phyloP scores from a whole-genome alignment of 2,329 filamentous ascomycete genomes.

The Pseudogymnoascus sp. region DNA sequence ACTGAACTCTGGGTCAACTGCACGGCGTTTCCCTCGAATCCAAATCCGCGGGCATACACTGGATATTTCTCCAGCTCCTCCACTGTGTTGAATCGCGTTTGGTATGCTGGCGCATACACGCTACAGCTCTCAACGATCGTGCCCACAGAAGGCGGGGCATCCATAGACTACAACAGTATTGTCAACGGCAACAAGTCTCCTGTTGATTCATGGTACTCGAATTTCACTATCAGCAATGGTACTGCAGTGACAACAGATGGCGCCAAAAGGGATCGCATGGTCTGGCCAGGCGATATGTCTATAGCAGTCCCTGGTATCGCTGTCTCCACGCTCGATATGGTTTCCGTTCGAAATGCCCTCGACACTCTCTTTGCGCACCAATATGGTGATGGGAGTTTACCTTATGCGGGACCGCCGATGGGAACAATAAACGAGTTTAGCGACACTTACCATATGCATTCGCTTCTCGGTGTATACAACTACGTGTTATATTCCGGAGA shows the following conservation, averaged over 20 bases:
- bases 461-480: slow-evolving; percentile 49
- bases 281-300: slow-evolving; percentile 55
- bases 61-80: slow-evolving; percentile 46
- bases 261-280: slow-evolving; percentile 48
- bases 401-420: slow-evolving; percentile 42
- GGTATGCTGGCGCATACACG: slow-evolving; percentile 43
- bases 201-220: slow-evolving; percentile 26
- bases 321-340: slow-evolving; percentile 45
- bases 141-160: slow-evolving; percentile 28
- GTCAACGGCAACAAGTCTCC: slow-evolving; percentile 25
- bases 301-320: slow-evolving; percentile 46
- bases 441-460: slow-evolving; percentile 51
- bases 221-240: slow-evolving; percentile 27
- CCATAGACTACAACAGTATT: slow-evolving; percentile 29
- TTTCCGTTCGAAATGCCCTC: slow-evolving; percentile 41
- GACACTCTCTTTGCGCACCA: slow-evolving; percentile 36
- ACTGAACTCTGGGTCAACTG: slow-evolving; percentile 32
- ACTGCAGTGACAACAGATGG: slow-evolving; percentile 37
- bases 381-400: slow-evolving; percentile 33
- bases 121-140: slow-evolving; percentile 35
- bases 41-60: slow-evolving; percentile 43
- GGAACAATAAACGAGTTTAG: slow-evolving; percentile 30
- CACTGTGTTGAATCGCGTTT: slow-evolving; percentile 43
- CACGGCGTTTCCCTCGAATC: slow-evolving; percentile 34
- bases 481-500: slow-evolving; percentile 50